Evolutionary conservation across 495 filamentous ascomycete species (phyloP).

Genomic region (Podospora comata): DNA sequence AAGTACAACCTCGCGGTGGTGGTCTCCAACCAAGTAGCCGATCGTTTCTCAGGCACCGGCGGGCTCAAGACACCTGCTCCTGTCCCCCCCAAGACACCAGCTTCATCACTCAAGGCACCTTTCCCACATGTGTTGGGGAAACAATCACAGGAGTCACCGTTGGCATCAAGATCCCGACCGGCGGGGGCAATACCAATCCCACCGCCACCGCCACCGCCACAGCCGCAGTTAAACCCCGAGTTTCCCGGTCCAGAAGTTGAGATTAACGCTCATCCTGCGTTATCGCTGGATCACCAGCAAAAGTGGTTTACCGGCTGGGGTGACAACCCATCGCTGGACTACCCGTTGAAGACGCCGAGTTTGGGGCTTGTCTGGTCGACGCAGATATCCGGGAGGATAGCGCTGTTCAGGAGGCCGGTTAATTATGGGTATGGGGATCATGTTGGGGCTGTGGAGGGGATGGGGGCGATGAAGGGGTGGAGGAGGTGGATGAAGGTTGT

Average conservation of each 20-base stretch:
- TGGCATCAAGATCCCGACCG: constrained; percentile 10
- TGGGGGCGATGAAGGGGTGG: constrained; percentile 41
- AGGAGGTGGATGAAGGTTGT: constrained; percentile 73
- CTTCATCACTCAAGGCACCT: constrained; percentile 15
- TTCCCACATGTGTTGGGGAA: constrained; percentile 13
- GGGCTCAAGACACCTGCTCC: constrained; percentile 19
- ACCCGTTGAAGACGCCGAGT: constrained; percentile 72
- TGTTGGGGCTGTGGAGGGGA: constrained; percentile 29
- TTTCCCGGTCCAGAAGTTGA: not conserved
- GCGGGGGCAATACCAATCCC: not conserved
- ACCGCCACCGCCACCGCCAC: constrained; percentile 1
- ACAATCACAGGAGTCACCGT: constrained; percentile 20
- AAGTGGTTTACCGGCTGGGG: constrained; percentile 95
- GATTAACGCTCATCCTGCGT: constrained; percentile 40
- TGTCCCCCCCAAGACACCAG: not conserved
- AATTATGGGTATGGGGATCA: constrained; percentile 16
- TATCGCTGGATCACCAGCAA: constrained; percentile 83
- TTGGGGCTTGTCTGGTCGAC: constrained; percentile 89
- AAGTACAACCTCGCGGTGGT: constrained; percentile 76
- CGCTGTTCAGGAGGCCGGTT: constrained; percentile 62
- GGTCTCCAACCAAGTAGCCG: constrained; percentile 92
- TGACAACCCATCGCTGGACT: constrained; percentile 46
- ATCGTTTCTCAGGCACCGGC: constrained; percentile 59
- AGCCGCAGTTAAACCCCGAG: not conserved
- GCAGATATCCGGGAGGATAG: constrained; percentile 77